phyloP scores from a whole-genome alignment of 2,329 filamentous ascomycete genomes.

The Diaporthe sp. region DNA sequence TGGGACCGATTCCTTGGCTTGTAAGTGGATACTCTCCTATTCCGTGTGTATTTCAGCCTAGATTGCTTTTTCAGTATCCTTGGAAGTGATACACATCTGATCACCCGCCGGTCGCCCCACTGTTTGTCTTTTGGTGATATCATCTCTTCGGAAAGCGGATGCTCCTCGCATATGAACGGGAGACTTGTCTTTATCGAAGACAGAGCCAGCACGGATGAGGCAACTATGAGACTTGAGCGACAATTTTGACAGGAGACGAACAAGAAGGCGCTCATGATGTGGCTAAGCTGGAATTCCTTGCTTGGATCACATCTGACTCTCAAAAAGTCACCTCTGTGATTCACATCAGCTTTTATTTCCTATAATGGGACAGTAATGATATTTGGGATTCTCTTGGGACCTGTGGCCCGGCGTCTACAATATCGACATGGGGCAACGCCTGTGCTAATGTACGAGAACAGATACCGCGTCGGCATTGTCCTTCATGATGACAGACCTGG shows the following conservation, averaged over 20 bases:
- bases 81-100: not conserved
- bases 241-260: not conserved
- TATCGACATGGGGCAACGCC: not conserved
- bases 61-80: not conserved
- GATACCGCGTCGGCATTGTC: conserved; percentile 89
- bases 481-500: conserved; percentile 93
- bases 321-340: not conserved
- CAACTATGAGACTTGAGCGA: not conserved
- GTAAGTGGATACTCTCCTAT: not conserved
- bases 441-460: not conserved
- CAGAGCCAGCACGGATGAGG: not conserved
- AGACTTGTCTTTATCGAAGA: not conserved
- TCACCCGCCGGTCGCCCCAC: not conserved
- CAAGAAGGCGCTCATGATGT: not conserved
- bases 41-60: not conserved
- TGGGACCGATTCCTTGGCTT: conserved; percentile 90
- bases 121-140: not conserved
- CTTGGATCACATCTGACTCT: not conserved
- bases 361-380: too few relatives aligned
- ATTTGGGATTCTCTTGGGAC: too few relatives aligned
- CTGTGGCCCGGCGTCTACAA: not conserved
- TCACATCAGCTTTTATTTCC: not conserved
- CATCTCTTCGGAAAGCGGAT: not conserved
- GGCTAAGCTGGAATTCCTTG: not conserved
- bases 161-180: not conserved